These are phyloP conservation scores for Colletotrichum tropicicola DNA, from an alignment of 2,329 filamentous ascomycete species.

Conservation along the genomic window DNA sequence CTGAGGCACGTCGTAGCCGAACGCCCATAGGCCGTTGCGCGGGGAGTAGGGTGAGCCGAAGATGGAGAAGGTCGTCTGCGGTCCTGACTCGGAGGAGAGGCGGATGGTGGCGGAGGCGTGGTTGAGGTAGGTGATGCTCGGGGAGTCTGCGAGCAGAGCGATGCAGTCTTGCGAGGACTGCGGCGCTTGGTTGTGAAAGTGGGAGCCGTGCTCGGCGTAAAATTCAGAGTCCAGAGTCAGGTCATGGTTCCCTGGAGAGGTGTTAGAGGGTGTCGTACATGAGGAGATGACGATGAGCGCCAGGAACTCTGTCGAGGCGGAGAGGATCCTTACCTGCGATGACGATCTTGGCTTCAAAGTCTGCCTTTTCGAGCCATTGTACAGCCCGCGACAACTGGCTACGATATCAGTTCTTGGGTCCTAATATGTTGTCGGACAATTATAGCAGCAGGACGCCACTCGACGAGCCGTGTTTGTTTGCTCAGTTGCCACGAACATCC, in stretches of 20 bases:
- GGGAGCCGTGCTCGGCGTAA: slow-evolving; percentile 59
- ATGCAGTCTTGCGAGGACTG: slow-evolving; percentile 65
- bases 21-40: slow-evolving; percentile 68
- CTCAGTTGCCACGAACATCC: slow-evolving; percentile 8
- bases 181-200: slow-evolving; percentile 64
- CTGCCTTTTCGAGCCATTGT: slow-evolving; percentile 72
- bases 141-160: slow-evolving; percentile 60
- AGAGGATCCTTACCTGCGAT: slow-evolving; percentile 63
- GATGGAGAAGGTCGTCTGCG: slow-evolving; percentile 69
- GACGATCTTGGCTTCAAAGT: slow-evolving; percentile 76
- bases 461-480: slow-evolving; percentile 1
- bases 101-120: slow-evolving; percentile 64
- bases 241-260: slow-evolving; percentile 75
- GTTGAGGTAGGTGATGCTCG: slow-evolving; percentile 70
- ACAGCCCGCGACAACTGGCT: slow-evolving; percentile 65
- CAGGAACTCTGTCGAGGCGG: too few relatives aligned
- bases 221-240: slow-evolving; percentile 74
- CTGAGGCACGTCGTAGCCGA: slow-evolving; percentile 61
- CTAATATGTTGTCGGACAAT: not conserved
- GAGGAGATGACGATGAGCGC: not conserved
- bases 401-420: not conserved
- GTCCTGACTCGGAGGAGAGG: slow-evolving; percentile 62
- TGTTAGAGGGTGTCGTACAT: not conserved
- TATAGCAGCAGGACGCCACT: not conserved
- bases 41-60: slow-evolving; percentile 79